Percentiles rank a stretch among this genome's conserved stretches.
These are phyloP conservation scores for Brettanomyces bruxellensis DNA, from an alignment of 805 yeast species.

Conservation along the genomic window DNA sequence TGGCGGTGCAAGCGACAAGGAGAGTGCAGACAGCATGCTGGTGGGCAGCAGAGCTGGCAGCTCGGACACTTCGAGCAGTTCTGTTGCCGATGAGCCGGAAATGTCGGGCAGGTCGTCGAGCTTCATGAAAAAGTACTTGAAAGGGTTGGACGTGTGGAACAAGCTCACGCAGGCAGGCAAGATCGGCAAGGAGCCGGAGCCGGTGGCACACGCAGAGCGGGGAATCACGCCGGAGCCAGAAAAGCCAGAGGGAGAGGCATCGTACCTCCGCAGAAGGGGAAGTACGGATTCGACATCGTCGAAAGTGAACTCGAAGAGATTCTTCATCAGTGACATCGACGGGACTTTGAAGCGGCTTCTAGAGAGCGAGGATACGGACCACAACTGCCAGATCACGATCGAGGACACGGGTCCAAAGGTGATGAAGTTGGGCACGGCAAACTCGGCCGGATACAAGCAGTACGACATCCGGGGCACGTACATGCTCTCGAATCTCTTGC, in stretches of 20 bases:
- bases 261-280: slow-evolving; percentile 31
- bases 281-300: slow-evolving; percentile 43
- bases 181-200: neutral
- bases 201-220: neutral
- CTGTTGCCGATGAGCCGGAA: too few species aligned
- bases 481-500: slow-evolving; percentile 77
- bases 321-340: slow-evolving; percentile 69
- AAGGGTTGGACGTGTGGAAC: slow-evolving; percentile 1
- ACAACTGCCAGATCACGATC: slow-evolving; percentile 73
- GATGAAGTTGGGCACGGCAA: slow-evolving; percentile 71
- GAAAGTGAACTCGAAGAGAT: slow-evolving; percentile 31
- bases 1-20: neutral
- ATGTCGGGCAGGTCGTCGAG: neutral
- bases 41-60: too few species aligned
- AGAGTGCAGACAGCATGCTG: neutral
- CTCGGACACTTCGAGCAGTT: too few species aligned
- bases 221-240: neutral
- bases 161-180: neutral
- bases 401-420: slow-evolving; percentile 83
- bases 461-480: slow-evolving; percentile 79
- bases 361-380: slow-evolving; percentile 76
- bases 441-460: slow-evolving; percentile 71
- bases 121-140: neutral
- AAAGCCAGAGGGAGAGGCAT: neutral
- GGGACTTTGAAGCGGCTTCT: slow-evolving; percentile 60